Percentiles rank a stretch among this genome's conserved stretches.
Conservation (phyloP, 768 basidiomycete genomes). For the Tylopilus sp. region DNA sequence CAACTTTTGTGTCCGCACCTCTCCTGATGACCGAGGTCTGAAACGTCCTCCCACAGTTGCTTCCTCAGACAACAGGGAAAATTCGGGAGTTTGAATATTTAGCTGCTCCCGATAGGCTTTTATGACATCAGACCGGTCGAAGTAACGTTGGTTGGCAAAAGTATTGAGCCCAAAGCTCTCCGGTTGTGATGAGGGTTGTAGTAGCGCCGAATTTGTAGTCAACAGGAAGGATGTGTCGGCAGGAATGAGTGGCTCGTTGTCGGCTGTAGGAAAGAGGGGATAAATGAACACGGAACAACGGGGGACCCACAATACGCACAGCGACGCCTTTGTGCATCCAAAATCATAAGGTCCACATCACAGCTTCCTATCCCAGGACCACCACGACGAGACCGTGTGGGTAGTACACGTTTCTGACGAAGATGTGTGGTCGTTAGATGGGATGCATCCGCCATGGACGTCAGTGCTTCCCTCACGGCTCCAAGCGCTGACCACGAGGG, state of each 20-base stretch:
- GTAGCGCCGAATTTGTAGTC: constrained; percentile 63
- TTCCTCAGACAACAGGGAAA: constrained; percentile 43
- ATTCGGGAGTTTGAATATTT: constrained; percentile 78
- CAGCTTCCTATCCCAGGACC: constrained; percentile 78
- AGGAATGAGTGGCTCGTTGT: constrained; percentile 70
- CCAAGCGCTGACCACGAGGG: constrained; percentile 2
- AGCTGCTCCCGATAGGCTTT: constrained; percentile 65
- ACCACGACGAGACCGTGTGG: constrained; percentile 75
- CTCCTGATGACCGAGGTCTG: constrained; percentile 63
- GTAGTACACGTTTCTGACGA: constrained; percentile 76
- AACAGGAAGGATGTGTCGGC: constrained; percentile 62
- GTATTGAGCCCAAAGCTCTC: constrained; percentile 48
- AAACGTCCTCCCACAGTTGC: constrained; percentile 64
- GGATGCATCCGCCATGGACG: constrained; percentile 34
- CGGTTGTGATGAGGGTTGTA: constrained; percentile 38
- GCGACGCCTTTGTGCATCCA: constrained; percentile 76
- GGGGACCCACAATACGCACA: constrained; percentile 43
- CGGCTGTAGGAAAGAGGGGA: constrained; percentile 41
- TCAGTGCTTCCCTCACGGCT: constrained; percentile 13
- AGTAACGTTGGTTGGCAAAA: constrained; percentile 66
- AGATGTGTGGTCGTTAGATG: constrained; percentile 34
- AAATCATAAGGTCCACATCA: constrained; percentile 78
- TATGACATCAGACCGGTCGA: constrained; percentile 74
- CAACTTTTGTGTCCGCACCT: constrained; percentile 47
- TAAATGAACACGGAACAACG: constrained; percentile 18